Conservation (phyloP, 169 alveolate species). For the Condylostoma magnum region DNA sequence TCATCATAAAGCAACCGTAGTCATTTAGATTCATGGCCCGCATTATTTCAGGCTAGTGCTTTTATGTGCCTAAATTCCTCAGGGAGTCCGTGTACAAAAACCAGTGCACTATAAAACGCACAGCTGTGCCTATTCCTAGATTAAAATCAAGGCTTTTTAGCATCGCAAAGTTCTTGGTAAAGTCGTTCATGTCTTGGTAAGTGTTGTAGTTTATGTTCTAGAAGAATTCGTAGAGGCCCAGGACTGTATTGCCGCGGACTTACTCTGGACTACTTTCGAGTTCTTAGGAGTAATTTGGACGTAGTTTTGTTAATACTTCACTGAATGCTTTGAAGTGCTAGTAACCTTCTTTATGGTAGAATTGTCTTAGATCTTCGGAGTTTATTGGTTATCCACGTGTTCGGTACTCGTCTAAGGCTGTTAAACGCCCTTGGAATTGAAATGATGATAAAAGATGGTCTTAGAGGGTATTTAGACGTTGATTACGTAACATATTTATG, state of each 20-base stretch:
- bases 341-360: background rate
- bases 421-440: too few species aligned
- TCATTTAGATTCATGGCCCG: too few species aligned
- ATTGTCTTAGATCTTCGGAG: background rate
- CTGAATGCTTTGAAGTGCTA: background rate
- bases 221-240: background rate
- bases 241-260: background rate
- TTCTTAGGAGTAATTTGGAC: background rate
- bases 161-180: background rate
- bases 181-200: background rate
- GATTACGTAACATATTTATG: too few species aligned
- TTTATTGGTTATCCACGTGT: conserved; percentile 7
- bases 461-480: too few species aligned
- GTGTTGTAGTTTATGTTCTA: too few species aligned
- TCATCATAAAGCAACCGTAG: conserved; percentile 71
- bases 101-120: too few species aligned
- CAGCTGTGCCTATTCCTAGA: too few species aligned
- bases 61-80: too few species aligned
- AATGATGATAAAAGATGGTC: too few species aligned
- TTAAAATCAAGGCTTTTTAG: background rate
- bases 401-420: conserved; percentile 20
- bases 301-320: background rate
- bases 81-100: too few species aligned
- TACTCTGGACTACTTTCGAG: background rate
- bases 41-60: too few species aligned